Base-by-base conservation (phyloP, 768 basidiomycete genomes). In the Pleurotus citrinopileatus region DNA sequence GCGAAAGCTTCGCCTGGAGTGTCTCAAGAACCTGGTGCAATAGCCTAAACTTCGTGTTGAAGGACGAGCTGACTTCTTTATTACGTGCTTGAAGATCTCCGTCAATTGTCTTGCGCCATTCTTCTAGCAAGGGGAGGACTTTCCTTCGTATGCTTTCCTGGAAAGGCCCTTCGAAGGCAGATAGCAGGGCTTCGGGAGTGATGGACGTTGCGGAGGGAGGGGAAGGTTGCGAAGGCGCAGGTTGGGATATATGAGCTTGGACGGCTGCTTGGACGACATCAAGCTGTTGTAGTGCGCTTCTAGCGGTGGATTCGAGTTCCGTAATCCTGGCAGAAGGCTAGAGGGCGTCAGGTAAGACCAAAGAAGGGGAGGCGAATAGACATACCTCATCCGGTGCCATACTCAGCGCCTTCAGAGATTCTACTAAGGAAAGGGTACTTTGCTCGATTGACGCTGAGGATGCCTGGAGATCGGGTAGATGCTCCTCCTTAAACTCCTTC, bases 191-290 rank as follows among this genome's bases (percentile, higher is more conserved):
- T 20, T 20, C 48, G 17, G 48, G 22, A 8, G 28, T 22, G n/a
- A 51, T 23, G 32, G 48, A 10, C 32, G 32, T 1, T 10, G 32
- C 9, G 2, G 3, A 22, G n/a, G 22, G 12, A 4, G 48, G 4
- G 10, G 45, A 32, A n/a, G 28, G 9, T 26, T 22, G 4, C n/a
- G 38, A 40, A 40, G 38, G n/a, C 7, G 38, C 8, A 7, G 45
- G 45, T 50, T 37, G 48, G 8, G 48, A 50, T 13, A 50, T 36
- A 22, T 50, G 22, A 12, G 48, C 48, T 13, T 27, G 20, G 17
- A 50, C 17, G 34, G 48, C 48, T 5, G 48, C 34, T 2, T 23
- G 29, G 10, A 50, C 9, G 19, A 26, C 48, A 12, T 34, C 29
- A 9, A 34, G 15, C 22, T 50, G 29, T 10, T 32, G 26, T 12